A percentile compares a stretch with the other conserved stretches of the same genome.
phyloP scores from a whole-genome alignment of 441 rosid genomes.

The Gossypium gossypioides region DNA sequence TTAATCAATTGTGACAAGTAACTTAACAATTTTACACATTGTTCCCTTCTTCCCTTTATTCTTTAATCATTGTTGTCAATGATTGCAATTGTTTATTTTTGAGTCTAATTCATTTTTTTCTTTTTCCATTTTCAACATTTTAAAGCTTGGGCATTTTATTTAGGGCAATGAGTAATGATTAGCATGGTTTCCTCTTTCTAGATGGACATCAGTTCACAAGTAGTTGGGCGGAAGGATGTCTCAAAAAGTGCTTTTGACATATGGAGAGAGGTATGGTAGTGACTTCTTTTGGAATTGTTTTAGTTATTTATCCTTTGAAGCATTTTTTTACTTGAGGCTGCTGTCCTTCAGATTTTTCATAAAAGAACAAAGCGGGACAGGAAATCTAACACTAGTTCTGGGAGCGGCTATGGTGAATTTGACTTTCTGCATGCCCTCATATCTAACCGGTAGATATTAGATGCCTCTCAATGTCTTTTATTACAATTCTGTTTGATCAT shows the following conservation, averaged over 20 bases:
- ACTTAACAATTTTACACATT: not conserved
- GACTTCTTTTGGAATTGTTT: slow-evolving; percentile 10
- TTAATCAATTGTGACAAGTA: not conserved
- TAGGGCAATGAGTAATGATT: slow-evolving; percentile 6
- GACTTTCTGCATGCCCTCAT: slow-evolving; percentile 59
- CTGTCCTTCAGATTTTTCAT: slow-evolving; percentile 60
- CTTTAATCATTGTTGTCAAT: not conserved
- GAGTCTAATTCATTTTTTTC: not conserved
- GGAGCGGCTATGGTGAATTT: slow-evolving; percentile 39
- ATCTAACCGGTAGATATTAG: slow-evolving; percentile 54
- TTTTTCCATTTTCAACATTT: slow-evolving; percentile 1
- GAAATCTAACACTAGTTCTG: slow-evolving; percentile 22
- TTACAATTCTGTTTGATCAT: not conserved
- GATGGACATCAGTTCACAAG: slow-evolving; percentile 82
- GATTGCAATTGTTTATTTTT: not conserved
- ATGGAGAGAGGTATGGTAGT: slow-evolving; percentile 82
- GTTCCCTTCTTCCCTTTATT: not conserved
- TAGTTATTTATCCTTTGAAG: slow-evolving; percentile 12
- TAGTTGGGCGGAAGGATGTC: slow-evolving; percentile 84
- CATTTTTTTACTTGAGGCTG: slow-evolving; percentile 16
- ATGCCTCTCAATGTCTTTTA: slow-evolving; percentile 10
- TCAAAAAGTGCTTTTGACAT: slow-evolving; percentile 78
- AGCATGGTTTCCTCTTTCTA: slow-evolving; percentile 27
- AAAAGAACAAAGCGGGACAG: slow-evolving; percentile 52
- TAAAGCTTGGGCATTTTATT: not conserved